These are phyloP conservation scores for Pseudopyricularia cyperi DNA, from an alignment of 2,329 filamentous ascomycete species.

Conservation along the genomic window DNA sequence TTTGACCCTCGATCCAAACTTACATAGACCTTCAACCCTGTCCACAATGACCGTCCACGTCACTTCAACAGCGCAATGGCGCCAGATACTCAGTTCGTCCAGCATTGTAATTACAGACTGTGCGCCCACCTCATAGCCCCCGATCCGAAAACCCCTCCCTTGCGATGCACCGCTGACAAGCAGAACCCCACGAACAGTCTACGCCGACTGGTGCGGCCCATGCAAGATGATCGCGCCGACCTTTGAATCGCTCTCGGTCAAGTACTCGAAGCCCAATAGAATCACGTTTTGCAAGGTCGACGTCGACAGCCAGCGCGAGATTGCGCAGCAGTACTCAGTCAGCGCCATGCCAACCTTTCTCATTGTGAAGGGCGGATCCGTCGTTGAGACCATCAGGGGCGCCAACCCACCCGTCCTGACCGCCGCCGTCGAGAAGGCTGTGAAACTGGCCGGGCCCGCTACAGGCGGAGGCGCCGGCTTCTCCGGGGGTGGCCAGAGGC, in stretches of 20 bases:
- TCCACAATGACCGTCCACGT: slow-evolving; percentile 40
- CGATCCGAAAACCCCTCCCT: neutral
- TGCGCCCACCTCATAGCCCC: slow-evolving; percentile 34
- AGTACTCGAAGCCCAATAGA: slow-evolving; percentile 67
- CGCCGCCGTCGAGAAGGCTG: slow-evolving; percentile 59
- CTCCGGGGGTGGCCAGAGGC: slow-evolving; percentile 40
- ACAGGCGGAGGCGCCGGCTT: slow-evolving; percentile 33
- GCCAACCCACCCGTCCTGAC: slow-evolving; percentile 68
- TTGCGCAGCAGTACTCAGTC: slow-evolving; percentile 67
- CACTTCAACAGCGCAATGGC: slow-evolving; percentile 57
- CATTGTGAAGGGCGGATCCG: slow-evolving; percentile 65
- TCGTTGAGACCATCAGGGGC: slow-evolving; percentile 66
- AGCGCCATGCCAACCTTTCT: slow-evolving; percentile 91
- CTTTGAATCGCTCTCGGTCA: slow-evolving; percentile 70
- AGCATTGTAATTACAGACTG: slow-evolving; percentile 83
- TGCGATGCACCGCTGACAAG: slow-evolving; percentile 6
- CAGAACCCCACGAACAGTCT: slow-evolving; percentile 44
- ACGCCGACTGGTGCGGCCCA: slow-evolving; percentile 88
- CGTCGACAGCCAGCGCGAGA: slow-evolving; percentile 67
- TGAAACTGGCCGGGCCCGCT: slow-evolving; percentile 35
- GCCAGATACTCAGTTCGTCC: slow-evolving; percentile 55
- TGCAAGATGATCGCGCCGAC: slow-evolving; percentile 86
- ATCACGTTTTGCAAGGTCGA: slow-evolving; percentile 90
- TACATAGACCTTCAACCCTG: neutral
- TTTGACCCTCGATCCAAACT: too few relatives aligned